Evolutionary conservation across 1,284 basidiomycete genomes (phyloP).

Genomic region (Cutaneotrichosporon mucoides): DNA sequence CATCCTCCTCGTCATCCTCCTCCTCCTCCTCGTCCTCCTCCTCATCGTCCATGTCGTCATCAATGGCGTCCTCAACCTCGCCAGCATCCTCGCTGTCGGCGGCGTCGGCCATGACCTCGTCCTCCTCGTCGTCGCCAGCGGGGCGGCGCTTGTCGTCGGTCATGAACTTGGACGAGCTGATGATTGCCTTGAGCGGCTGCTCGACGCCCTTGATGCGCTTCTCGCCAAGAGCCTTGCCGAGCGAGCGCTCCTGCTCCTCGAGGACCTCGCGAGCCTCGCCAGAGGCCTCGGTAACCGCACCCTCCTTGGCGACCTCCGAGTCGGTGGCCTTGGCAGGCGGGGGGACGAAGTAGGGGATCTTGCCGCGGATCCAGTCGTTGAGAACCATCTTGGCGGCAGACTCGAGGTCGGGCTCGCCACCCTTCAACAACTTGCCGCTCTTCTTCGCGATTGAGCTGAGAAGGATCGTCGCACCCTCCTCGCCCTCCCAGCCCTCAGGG

Average conservation of each 20-base stretch:
- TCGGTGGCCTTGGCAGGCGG: slow-evolving; percentile 50
- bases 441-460: slow-evolving; percentile 81
- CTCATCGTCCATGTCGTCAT: slow-evolving; percentile 52
- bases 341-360: slow-evolving; percentile 55
- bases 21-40: slow-evolving; percentile 42
- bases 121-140: slow-evolving; percentile 35
- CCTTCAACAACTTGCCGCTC: slow-evolving; percentile 87
- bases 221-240: slow-evolving; percentile 47
- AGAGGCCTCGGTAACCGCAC: slow-evolving; percentile 28
- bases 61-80: slow-evolving; percentile 54
- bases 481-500: slow-evolving; percentile 55
- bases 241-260: slow-evolving; percentile 40
- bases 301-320: slow-evolving; percentile 26
- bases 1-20: slow-evolving; percentile 56
- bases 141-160: slow-evolving; percentile 48
- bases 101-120: slow-evolving; percentile 39
- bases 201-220: slow-evolving; percentile 56
- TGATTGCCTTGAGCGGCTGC: slow-evolving; percentile 57
- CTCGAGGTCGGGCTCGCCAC: slow-evolving; percentile 91
- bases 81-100: slow-evolving; percentile 34
- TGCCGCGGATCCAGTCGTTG: slow-evolving; percentile 96
- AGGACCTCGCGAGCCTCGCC: slow-evolving; percentile 36
- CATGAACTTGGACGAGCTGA: slow-evolving; percentile 56
- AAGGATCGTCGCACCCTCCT: slow-evolving; percentile 64
- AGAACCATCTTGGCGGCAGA: slow-evolving; percentile 91